These are phyloP conservation scores for Claviceps sp. DNA, from an alignment of 2,329 filamentous ascomycete genomes.

Conservation along the genomic window DNA sequence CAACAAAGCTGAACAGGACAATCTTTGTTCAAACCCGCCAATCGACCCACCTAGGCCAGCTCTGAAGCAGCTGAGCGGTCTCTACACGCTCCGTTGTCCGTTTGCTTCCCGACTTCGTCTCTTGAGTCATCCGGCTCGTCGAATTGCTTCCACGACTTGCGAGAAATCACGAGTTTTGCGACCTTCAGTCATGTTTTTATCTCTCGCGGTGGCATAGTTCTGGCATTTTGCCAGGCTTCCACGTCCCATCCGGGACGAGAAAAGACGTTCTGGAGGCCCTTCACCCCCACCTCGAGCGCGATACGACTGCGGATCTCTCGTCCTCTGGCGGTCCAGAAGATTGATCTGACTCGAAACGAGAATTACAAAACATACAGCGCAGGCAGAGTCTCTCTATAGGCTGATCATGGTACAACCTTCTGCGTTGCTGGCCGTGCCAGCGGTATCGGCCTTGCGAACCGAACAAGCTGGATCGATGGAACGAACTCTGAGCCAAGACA, in stretches of 20 bases:
- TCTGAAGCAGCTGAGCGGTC: conserved; percentile 2
- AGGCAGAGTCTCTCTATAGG: not conserved
- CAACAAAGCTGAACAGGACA: not conserved
- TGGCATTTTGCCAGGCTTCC: conserved; percentile 32
- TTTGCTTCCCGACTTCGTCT: conserved; percentile 4
- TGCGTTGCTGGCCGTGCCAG: conserved; percentile 35
- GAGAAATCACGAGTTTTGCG: conserved; percentile 15
- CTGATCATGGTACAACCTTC: conserved; percentile 27
- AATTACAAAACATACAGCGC: not conserved
- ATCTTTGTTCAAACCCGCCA: not conserved
- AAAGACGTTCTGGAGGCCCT: not conserved
- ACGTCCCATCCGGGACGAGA: conserved; percentile 12
- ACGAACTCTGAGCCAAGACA: conserved; percentile 69
- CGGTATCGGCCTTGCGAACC: conserved; percentile 37
- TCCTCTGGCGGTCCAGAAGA: not conserved
- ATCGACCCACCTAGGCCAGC: not conserved
- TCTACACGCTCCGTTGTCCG: conserved; percentile 6
- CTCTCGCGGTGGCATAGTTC: conserved; percentile 31
- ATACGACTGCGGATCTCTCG: not conserved
- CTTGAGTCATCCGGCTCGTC: not conserved
- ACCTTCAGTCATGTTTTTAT: conserved; percentile 32
- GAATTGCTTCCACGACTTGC: conserved; percentile 8
- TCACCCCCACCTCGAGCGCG: not conserved
- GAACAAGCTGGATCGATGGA: conserved; percentile 41
- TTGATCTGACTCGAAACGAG: not conserved